phyloP scores from a whole-genome alignment of 2,329 filamentous ascomycete genomes.

The Pseudocercospora musae region DNA sequence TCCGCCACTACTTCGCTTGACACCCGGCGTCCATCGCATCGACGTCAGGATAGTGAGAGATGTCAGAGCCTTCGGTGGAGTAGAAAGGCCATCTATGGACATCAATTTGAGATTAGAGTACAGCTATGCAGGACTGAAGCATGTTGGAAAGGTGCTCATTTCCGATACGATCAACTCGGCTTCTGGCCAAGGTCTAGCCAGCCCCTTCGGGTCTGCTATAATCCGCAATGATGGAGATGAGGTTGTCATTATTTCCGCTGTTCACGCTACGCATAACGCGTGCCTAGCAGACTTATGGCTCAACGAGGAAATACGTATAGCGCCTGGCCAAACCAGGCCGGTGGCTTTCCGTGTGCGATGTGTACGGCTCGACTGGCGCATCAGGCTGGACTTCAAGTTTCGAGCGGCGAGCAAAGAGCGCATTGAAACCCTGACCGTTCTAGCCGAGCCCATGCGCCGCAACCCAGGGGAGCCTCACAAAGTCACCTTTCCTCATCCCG shows the following conservation, averaged over 20 bases:
- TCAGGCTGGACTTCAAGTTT: conserved; percentile 21
- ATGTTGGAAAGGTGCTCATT: conserved; percentile 39
- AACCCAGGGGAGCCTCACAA: conserved; percentile 45
- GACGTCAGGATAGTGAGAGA: conserved; percentile 55
- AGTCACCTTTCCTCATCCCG: conserved; percentile 54
- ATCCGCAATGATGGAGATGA: conserved; percentile 44
- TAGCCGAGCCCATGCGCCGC: conserved; percentile 8
- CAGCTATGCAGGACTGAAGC: conserved; percentile 29
- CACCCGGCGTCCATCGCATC: conserved; percentile 50
- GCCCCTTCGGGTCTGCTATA: conserved; percentile 47
- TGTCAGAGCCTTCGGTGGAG: conserved; percentile 55
- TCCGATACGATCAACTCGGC: conserved; percentile 48
- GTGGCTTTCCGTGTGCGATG: conserved; percentile 39
- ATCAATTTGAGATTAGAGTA: conserved; percentile 39
- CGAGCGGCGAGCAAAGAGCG: conserved; percentile 7
- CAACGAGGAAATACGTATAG: conserved; percentile 18
- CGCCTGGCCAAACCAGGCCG: conserved; percentile 43
- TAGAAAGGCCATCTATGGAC: conserved; percentile 46
- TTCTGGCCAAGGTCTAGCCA: conserved; percentile 43
- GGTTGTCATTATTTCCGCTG: conserved; percentile 20
- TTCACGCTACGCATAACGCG: conserved; percentile 17
- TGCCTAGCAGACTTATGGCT: conserved; percentile 20
- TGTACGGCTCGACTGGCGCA: conserved; percentile 10
- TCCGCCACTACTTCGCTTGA: conserved; percentile 49
- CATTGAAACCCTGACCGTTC: conserved; percentile 9